These are phyloP conservation scores for Talaromyces ruber DNA, from an alignment of 495 filamentous ascomycete species.

Conservation along the genomic window DNA sequence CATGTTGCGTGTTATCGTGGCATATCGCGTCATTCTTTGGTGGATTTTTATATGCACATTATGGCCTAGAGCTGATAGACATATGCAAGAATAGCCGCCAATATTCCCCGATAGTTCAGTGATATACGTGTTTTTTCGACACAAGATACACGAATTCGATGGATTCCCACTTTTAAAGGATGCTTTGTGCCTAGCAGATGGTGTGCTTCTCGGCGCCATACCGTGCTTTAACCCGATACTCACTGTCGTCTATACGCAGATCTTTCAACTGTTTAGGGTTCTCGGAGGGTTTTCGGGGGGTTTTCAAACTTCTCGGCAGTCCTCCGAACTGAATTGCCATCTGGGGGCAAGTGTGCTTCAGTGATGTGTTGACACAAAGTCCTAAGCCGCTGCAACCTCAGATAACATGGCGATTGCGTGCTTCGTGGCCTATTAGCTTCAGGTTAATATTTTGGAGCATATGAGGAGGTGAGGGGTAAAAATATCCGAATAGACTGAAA, in stretches of 20 bases:
- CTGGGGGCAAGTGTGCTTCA: background rate
- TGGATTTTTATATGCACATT: background rate
- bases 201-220: background rate
- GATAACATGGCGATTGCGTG: slow-evolving; percentile 22
- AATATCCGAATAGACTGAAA: background rate
- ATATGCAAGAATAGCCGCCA: background rate
- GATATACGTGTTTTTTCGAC: background rate
- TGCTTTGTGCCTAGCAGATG: background rate
- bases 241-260: background rate
- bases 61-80: background rate
- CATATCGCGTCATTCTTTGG: background rate
- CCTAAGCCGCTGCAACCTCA: slow-evolving; percentile 12
- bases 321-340: background rate
- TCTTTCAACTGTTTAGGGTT: background rate
- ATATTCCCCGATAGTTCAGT: background rate
- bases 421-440: slow-evolving; percentile 10
- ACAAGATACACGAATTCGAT: background rate
- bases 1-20: background rate
- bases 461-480: background rate
- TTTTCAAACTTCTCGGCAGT: background rate
- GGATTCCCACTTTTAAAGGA: background rate
- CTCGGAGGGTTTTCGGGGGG: background rate
- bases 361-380: background rate
- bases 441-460: background rate
- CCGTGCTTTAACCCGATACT: background rate